phyloP scores from a whole-genome alignment of 1,139 yeast genomes.

The Lodderomyces parapsilosis region DNA sequence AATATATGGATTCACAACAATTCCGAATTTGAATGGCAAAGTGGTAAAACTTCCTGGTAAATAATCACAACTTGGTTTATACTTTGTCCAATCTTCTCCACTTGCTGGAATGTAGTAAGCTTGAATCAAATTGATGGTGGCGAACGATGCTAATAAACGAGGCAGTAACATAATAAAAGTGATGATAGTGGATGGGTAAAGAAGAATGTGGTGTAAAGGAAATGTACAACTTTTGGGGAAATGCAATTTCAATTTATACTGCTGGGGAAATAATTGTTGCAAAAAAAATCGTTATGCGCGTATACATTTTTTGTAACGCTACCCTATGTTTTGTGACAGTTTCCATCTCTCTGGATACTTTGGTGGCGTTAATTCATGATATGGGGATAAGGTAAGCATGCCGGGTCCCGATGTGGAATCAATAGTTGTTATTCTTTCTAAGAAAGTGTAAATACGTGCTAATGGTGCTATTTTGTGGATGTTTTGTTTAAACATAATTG shows the following conservation, averaged over 20 bases:
- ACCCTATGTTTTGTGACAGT: not conserved
- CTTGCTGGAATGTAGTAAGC: conserved; percentile 29
- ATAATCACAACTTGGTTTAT: conserved; percentile 22
- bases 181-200: not conserved
- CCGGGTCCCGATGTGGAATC: too few relatives aligned
- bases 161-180: conserved; percentile 4
- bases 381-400: too few relatives aligned
- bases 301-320: not conserved
- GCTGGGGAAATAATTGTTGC: not conserved
- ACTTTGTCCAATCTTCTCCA: conserved; percentile 36
- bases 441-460: too few relatives aligned
- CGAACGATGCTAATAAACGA: conserved; percentile 5
- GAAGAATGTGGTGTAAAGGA: not conserved
- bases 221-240: not conserved
- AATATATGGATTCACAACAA: conserved; percentile 30
- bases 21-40: conserved; percentile 34
- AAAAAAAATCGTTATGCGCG: conserved; percentile 1
- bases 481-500: too few relatives aligned
- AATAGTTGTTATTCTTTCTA: too few relatives aligned
- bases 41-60: conserved; percentile 22
- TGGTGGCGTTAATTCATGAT: not conserved
- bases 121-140: conserved; percentile 4
- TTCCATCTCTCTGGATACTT: too few relatives aligned
- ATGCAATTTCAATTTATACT: not conserved
- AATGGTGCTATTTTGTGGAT: too few relatives aligned